phyloP scores from a whole-genome alignment of 2,329 filamentous ascomycete species.

The Apiospora aurea region DNA sequence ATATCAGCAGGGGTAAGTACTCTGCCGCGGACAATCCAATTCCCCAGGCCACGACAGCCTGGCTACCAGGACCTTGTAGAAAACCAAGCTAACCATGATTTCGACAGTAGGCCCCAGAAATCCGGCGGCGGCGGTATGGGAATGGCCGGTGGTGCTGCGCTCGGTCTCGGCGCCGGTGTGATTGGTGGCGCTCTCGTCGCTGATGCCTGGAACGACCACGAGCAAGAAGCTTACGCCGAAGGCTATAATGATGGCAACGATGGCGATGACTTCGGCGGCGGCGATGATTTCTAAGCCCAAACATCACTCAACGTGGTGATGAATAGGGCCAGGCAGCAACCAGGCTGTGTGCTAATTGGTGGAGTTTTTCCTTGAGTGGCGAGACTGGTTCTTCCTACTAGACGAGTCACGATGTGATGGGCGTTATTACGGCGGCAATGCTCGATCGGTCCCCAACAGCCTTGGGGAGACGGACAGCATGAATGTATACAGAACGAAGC shows the following conservation, averaged over 20 bases:
- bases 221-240: slow-evolving; percentile 65
- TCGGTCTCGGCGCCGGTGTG: slow-evolving; percentile 83
- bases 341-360: background rate
- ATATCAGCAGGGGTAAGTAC: slow-evolving; percentile 35
- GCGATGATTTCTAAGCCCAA: slow-evolving; percentile 26
- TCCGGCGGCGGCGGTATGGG: slow-evolving; percentile 64
- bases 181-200: slow-evolving; percentile 78
- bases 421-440: slow-evolving; percentile 20
- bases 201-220: slow-evolving; percentile 68
- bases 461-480: background rate
- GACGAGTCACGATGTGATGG: background rate
- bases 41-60: slow-evolving; percentile 41
- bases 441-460: background rate
- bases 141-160: slow-evolving; percentile 74
- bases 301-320: background rate
- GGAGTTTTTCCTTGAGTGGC: background rate
- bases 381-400: background rate
- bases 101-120: slow-evolving; percentile 42
- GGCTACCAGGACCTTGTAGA: background rate
- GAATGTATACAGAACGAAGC: background rate
- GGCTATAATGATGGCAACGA: slow-evolving; percentile 54
- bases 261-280: slow-evolving; percentile 36
- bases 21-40: slow-evolving; percentile 28
- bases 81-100: background rate
- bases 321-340: background rate